Evolutionary conservation across 1,284 basidiomycete species (phyloP).

Genomic region (Wallemia hederae): DNA sequence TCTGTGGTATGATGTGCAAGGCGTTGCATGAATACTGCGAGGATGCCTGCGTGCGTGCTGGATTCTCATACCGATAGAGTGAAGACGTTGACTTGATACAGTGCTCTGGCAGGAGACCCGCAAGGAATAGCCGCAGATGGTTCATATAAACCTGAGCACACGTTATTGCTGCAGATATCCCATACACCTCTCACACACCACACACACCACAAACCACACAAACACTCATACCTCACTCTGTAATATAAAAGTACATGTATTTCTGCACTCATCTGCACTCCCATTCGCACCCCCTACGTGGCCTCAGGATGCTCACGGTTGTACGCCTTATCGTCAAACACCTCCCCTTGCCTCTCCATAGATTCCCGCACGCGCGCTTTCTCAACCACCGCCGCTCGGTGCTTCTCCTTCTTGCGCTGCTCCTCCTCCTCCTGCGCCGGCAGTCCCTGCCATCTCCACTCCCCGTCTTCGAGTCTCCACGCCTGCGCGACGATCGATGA

Average conservation of each 20-base stretch:
- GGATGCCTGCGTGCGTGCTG: neutral
- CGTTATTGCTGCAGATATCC: neutral
- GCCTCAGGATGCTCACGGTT: neutral
- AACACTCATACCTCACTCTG: neutral
- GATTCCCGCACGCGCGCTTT: neutral
- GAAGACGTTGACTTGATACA: neutral
- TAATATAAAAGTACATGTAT: neutral
- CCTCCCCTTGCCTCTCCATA: neutral
- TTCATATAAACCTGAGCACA: neutral
- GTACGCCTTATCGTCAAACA: neutral
- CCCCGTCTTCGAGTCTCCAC: neutral
- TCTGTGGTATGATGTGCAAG: neutral
- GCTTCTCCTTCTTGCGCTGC: neutral
- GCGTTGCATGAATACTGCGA: neutral
- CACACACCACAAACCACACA: neutral
- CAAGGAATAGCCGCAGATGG: neutral
- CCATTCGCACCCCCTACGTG: no score
- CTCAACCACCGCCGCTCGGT: neutral
- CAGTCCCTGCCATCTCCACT: neutral
- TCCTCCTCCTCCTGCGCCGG: neutral
- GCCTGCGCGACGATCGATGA: neutral
- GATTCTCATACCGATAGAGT: neutral
- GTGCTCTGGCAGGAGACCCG: neutral
- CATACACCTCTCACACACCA: no score
- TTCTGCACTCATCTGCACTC: no score